These are phyloP conservation scores for Kernera saxatilis DNA, from an alignment of 345 rosid genomes.

Conservation along the genomic window DNA sequence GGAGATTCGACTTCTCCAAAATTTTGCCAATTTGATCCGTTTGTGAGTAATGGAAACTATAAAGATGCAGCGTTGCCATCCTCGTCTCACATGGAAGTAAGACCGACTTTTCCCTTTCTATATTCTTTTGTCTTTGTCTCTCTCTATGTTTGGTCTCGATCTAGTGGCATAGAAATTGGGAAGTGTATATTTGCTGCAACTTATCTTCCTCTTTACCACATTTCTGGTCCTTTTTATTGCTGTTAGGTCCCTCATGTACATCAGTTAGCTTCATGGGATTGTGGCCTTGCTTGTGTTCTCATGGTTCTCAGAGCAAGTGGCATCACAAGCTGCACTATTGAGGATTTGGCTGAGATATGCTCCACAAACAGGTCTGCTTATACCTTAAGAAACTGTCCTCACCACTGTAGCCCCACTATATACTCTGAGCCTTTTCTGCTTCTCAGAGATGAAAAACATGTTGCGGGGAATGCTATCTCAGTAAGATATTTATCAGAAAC, in stretches of 20 bases:
- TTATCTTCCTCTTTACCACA: not conserved
- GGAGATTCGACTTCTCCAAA: conserved; percentile 13
- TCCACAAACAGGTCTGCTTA: conserved; percentile 62
- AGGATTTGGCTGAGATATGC: conserved; percentile 61
- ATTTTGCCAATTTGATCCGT: conserved; percentile 26
- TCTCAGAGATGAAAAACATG: not conserved
- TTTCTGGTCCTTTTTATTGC: not conserved
- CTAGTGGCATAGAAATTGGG: not conserved
- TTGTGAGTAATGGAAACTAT: conserved; percentile 26
- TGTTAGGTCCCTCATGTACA: conserved; percentile 74
- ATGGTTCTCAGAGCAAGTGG: conserved; percentile 84
- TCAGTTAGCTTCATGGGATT: conserved; percentile 86
- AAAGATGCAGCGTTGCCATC: conserved; percentile 32
- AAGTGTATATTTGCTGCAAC: not conserved
- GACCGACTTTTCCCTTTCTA: conserved; percentile 3
- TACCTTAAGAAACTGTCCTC: not conserved
- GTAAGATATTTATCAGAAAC: not conserved
- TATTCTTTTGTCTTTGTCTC: not conserved
- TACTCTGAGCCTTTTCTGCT: not conserved
- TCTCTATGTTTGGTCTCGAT: not conserved
- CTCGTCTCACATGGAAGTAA: conserved; percentile 48
- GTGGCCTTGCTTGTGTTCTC: conserved; percentile 89
- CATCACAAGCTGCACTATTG: conserved; percentile 43
- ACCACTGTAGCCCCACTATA: not conserved
- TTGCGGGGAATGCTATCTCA: not conserved